Evolutionary conservation across 179 eudicot genomes (phyloP).

Genomic region (Actinidia arguta): DNA sequence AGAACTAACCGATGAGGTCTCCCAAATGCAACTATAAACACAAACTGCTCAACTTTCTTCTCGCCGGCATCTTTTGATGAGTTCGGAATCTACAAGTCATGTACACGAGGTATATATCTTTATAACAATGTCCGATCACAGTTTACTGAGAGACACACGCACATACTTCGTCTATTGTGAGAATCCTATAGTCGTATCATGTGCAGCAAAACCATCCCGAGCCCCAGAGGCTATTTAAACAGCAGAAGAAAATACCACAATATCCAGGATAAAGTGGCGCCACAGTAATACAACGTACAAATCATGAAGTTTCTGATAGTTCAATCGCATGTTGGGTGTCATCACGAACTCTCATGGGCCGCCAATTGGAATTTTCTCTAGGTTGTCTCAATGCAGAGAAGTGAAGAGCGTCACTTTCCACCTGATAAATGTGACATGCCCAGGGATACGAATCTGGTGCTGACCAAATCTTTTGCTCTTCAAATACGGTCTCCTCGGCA

Average conservation of each 20-base stretch:
- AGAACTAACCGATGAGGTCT: not conserved
- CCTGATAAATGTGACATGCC: conserved; percentile 94
- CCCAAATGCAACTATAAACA: not conserved
- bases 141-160: not conserved
- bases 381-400: conserved; percentile 82
- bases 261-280: not conserved
- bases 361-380: conserved; percentile 73
- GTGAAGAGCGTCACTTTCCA: conserved; percentile 85
- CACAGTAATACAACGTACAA: not conserved
- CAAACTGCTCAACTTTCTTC: not conserved
- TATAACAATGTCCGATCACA: not conserved
- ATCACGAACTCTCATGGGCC: conserved; percentile 71
- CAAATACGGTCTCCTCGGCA: conserved; percentile 75
- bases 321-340: conserved; percentile 22
- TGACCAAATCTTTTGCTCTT: conserved; percentile 82
- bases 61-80: not conserved
- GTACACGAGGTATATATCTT: not conserved
- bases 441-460: conserved; percentile 90
- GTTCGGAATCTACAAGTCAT: not conserved
- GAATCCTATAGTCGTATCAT: too few relatives aligned
- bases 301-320: conserved; percentile 27
- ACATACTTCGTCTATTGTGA: too few relatives aligned
- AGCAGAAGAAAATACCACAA: not conserved
- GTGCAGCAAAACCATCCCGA: not conserved
- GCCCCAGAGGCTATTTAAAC: not conserved